Conservation (phyloP, 2,329 filamentous ascomycete species). For the Sporothrix inflata region DNA sequence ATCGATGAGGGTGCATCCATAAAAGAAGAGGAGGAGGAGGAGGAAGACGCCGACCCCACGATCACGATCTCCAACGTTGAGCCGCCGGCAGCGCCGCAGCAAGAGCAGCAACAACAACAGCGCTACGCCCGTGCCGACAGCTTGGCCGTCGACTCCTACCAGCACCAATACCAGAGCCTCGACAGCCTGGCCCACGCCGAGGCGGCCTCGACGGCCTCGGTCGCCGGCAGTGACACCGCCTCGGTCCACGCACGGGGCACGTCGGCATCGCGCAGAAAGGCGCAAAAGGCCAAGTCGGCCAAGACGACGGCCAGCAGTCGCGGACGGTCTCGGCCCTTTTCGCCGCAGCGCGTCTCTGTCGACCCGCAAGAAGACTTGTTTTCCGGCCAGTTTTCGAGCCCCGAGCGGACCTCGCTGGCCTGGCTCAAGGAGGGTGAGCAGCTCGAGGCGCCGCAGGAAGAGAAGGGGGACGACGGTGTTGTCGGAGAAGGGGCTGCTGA, state of each 20-base stretch:
- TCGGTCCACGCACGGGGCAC: constrained; percentile 47
- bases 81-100: constrained; percentile 39
- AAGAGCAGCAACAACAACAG: not conserved
- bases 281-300: constrained; percentile 38
- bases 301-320: constrained; percentile 43
- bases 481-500: not conserved
- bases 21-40: not conserved
- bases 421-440: constrained; percentile 18
- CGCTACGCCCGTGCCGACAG: constrained; percentile 53
- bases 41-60: constrained; percentile 25
- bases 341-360: constrained; percentile 53
- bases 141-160: constrained; percentile 52
- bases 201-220: constrained; percentile 13
- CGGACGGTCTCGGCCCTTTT: constrained; percentile 58
- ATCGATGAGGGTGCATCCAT: not conserved
- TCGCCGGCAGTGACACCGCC: constrained; percentile 29
- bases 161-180: constrained; percentile 57
- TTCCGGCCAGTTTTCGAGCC: constrained; percentile 12
- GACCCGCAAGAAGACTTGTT: constrained; percentile 41
- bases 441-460: not conserved
- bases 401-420: not conserved
- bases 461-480: not conserved
- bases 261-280: constrained; percentile 61
- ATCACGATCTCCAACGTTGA: not conserved
- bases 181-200: constrained; percentile 45